A percentile compares a stretch with the other conserved stretches of the same genome.
These are phyloP conservation scores for Hippophae gyantsensis DNA, from an alignment of 306 rosid species.

Conservation along the genomic window DNA sequence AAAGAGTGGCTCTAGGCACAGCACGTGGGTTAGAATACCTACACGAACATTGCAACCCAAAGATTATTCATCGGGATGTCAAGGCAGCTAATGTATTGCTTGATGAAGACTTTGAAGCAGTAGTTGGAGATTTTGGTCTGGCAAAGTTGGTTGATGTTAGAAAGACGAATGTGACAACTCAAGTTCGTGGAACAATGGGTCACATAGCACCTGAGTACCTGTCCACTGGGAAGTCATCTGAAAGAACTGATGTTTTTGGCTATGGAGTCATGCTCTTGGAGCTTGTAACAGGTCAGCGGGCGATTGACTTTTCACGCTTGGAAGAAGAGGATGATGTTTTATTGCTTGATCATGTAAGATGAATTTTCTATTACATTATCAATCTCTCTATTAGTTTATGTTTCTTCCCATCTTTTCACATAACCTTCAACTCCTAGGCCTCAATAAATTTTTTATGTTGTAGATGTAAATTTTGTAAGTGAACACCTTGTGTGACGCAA, in stretches of 20 bases:
- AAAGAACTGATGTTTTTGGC: constrained; percentile 97
- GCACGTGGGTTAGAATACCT: constrained; percentile 97
- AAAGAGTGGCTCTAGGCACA: constrained; percentile 84
- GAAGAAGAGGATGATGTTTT: constrained; percentile 97
- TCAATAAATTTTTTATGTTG: too few relatives aligned
- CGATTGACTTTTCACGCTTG: constrained; percentile 91
- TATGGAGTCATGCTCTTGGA: constrained; percentile 96
- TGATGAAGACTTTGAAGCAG: constrained; percentile 97
- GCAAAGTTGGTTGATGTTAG: constrained; percentile 98
- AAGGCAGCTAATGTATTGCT: constrained; percentile 97
- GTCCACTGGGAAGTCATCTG: constrained; percentile 97
- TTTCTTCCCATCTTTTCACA: constrained; percentile 1
- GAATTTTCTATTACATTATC: background rate
- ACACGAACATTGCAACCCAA: constrained; percentile 97
- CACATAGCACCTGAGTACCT: constrained; percentile 98
- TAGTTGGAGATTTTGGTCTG: constrained; percentile 94
- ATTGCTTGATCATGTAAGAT: constrained; percentile 86
- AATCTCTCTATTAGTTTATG: constrained; percentile 3
- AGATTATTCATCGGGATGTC: constrained; percentile 97
- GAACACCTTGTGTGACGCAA: too few relatives aligned
- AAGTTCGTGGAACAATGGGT: constrained; percentile 99
- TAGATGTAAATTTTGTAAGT: too few relatives aligned
- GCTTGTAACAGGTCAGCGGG: constrained; percentile 91
- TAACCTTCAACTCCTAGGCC: background rate
- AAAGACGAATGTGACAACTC: constrained; percentile 88